These are phyloP conservation scores for Aurantiochytrium sp. DNA, from an alignment of 108 stramenopile species.

Conservation along the genomic window DNA sequence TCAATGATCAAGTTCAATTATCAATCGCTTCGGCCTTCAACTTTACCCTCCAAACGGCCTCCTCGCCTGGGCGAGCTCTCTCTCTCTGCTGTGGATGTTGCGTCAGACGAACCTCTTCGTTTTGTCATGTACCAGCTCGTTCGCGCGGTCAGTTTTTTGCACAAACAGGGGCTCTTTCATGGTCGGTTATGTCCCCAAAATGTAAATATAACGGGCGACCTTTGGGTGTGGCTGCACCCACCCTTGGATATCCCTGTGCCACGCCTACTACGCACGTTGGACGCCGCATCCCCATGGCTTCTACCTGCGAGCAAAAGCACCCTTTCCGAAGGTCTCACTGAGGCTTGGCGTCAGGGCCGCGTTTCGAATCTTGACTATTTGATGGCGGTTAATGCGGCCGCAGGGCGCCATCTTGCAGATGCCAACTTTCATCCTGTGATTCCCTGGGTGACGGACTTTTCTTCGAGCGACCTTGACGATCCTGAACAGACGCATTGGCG, in stretches of 20 bases:
- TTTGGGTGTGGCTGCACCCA: background rate
- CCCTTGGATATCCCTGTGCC: background rate
- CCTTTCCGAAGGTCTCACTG: constrained; percentile 21
- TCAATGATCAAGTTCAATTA: background rate
- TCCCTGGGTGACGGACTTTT: constrained; percentile 65
- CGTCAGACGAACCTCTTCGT: constrained; percentile 17
- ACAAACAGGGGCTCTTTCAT: background rate
- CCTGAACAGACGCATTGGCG: constrained; percentile 24
- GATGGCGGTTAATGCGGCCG: constrained; percentile 60
- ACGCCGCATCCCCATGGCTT: too few relatives aligned
- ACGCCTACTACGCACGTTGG: background rate
- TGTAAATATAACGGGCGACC: background rate
- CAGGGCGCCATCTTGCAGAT: constrained; percentile 53
- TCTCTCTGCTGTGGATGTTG: background rate
- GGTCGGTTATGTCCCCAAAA: background rate
- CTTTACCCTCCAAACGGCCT: background rate
- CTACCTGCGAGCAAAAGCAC: background rate
- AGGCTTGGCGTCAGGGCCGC: constrained; percentile 42
- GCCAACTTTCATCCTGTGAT: constrained; percentile 51
- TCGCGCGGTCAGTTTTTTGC: background rate
- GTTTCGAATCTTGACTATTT: constrained; percentile 60
- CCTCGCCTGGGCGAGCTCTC: background rate
- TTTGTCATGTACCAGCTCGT: constrained; percentile 33
- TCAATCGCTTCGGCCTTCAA: background rate
- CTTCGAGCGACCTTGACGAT: background rate